Evolutionary conservation across 1,284 basidiomycete species (phyloP).

Genomic region (Ganoderma lingzhi): DNA sequence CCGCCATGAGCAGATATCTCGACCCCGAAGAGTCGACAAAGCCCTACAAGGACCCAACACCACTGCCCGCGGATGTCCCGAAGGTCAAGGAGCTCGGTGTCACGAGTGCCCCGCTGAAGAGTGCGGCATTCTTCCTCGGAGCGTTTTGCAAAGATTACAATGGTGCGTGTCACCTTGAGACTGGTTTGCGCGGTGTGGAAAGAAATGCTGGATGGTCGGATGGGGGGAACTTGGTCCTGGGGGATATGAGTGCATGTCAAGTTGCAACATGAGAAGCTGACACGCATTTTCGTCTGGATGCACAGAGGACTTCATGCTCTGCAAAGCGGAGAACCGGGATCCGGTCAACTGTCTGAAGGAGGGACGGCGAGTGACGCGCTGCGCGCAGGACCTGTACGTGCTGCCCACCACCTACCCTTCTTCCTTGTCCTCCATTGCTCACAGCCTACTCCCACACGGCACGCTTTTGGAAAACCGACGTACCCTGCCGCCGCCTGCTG

Average conservation of each 20-base stretch:
- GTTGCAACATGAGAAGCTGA: slow-evolving; percentile 14
- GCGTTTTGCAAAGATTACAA: slow-evolving; percentile 97
- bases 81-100: slow-evolving; percentile 91
- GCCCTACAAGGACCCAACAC: slow-evolving; percentile 75
- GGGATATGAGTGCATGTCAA: background rate
- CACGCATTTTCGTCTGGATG: background rate
- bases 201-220: background rate
- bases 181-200: background rate
- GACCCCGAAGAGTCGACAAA: slow-evolving; percentile 48
- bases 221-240: background rate
- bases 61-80: slow-evolving; percentile 78
- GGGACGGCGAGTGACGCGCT: slow-evolving; percentile 95
- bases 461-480: background rate
- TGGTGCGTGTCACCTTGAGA: slow-evolving; percentile 57
- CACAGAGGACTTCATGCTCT: slow-evolving; percentile 99
- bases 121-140: slow-evolving; percentile 97
- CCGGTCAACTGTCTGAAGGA: slow-evolving; percentile 96
- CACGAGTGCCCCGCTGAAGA: slow-evolving; percentile 95
- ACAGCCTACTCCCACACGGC: background rate
- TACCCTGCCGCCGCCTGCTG: background rate
- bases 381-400: slow-evolving; percentile 92
- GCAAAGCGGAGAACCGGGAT: slow-evolving; percentile 92
- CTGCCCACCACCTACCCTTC: slow-evolving; percentile 1
- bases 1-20: slow-evolving; percentile 63
- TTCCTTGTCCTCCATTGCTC: background rate